These are phyloP conservation scores for Golubevia pallescens DNA, from an alignment of 1,284 basidiomycete genomes.

Conservation along the genomic window DNA sequence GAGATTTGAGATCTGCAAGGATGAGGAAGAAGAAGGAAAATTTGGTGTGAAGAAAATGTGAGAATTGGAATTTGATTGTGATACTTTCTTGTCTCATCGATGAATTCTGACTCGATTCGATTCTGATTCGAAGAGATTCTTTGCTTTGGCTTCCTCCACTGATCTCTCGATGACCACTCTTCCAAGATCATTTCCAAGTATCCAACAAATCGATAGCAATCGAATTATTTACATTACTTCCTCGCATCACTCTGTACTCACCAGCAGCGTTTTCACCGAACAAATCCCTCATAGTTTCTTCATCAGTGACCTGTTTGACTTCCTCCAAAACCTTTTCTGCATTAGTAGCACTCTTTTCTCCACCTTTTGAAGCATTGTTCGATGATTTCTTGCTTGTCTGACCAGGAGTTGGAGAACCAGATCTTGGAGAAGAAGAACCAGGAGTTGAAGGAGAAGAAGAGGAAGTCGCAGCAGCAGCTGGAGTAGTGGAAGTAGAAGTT, in stretches of 20 bases:
- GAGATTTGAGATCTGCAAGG: conserved; percentile 20
- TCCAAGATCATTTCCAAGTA: background rate
- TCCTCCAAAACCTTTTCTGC: conserved; percentile 59
- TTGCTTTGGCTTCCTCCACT: no score
- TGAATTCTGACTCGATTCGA: no score
- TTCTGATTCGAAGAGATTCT: no score
- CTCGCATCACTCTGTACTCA: background rate
- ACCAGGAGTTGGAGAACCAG: conserved; percentile 1
- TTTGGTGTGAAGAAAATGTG: background rate
- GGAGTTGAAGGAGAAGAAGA: background rate
- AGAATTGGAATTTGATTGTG: no score
- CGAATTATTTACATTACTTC: background rate
- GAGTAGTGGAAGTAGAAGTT: conserved; percentile 23
- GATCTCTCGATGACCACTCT: background rate
- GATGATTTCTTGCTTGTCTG: conserved; percentile 23
- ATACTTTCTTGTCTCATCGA: no score
- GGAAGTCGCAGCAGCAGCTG: conserved; percentile 10
- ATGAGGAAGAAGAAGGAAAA: background rate
- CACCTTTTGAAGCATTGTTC: conserved; percentile 30
- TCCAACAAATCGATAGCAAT: background rate
- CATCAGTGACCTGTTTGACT: conserved; percentile 55
- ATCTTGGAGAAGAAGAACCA: background rate
- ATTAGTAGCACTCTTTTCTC: conserved; percentile 47
- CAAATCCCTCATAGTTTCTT: conserved; percentile 61
- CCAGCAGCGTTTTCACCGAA: conserved; percentile 54